phyloP scores from a whole-genome alignment of 2,329 filamentous ascomycete genomes.

The Dactylella cylindrospora region DNA sequence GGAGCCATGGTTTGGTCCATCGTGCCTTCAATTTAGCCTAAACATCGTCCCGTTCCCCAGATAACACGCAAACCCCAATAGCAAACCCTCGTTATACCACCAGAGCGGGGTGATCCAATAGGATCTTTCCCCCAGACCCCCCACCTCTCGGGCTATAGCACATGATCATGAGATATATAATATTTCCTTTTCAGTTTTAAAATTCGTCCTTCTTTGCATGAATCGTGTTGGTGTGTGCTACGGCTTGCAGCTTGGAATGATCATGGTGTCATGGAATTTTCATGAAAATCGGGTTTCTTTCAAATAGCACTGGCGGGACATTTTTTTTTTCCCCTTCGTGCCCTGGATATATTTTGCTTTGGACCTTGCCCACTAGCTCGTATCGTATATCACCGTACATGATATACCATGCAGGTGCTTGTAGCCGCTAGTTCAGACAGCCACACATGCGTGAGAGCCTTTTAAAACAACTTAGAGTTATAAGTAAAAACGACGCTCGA shows the following conservation, averaged over 20 bases:
- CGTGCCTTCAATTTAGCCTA: slow-evolving; percentile 23
- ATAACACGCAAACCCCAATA: slow-evolving; percentile 21
- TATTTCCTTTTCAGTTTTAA: slow-evolving; percentile 18
- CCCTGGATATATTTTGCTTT: slow-evolving; percentile 10
- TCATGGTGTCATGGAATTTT: slow-evolving; percentile 1
- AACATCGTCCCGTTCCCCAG: slow-evolving; percentile 24
- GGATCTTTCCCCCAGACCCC: slow-evolving; percentile 13
- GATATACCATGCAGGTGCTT: too few relatives aligned
- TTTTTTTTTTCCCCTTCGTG: slow-evolving; percentile 3
- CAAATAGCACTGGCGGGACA: slow-evolving; percentile 9
- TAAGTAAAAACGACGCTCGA: slow-evolving; percentile 5
- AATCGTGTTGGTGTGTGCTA: too few relatives aligned
- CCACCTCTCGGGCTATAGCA: neutral
- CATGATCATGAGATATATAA: slow-evolving; percentile 9
- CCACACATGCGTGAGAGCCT: too few relatives aligned
- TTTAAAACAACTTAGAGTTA: too few relatives aligned
- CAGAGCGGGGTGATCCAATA: slow-evolving; percentile 8
- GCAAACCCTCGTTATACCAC: slow-evolving; percentile 1
- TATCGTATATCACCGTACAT: too few relatives aligned
- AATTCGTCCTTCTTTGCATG: slow-evolving; percentile 4
- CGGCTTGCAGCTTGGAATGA: neutral
- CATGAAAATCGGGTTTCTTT: neutral
- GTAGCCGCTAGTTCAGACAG: too few relatives aligned
- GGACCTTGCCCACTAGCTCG: too few relatives aligned
- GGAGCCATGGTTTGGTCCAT: slow-evolving; percentile 15